Conservation (phyloP, 2,329 filamentous ascomycete genomes). For the Colletotrichum sublineola region DNA sequence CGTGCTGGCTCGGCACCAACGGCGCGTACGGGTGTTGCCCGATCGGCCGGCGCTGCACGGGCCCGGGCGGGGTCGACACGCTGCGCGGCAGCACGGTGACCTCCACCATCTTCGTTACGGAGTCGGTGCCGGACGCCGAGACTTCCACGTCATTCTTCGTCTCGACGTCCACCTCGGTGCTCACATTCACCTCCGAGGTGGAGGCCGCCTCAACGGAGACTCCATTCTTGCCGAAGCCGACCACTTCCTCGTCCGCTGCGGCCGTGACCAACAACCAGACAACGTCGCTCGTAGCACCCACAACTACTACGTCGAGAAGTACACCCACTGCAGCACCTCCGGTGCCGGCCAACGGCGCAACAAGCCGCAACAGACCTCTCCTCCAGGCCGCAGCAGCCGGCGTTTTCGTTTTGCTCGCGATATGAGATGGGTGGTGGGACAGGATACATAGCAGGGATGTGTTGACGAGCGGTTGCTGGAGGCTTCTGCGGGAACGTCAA, state of each 20-base stretch:
- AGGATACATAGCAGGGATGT: background rate
- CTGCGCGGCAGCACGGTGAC: conserved; percentile 16
- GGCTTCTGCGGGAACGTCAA: background rate
- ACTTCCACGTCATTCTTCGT: conserved; percentile 7
- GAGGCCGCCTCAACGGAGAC: background rate
- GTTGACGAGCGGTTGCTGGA: background rate
- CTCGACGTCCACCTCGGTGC: background rate
- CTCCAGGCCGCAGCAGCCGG: conserved; percentile 12
- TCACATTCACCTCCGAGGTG: conserved; percentile 14
- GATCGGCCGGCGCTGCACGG: conserved; percentile 47
- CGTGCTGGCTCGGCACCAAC: conserved; percentile 47
- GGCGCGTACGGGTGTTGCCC: conserved; percentile 50
- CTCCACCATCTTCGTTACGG: conserved; percentile 5
- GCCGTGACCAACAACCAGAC: background rate
- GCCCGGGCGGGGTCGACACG: conserved; percentile 46
- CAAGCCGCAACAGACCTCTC: conserved; percentile 1
- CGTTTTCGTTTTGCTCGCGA: conserved; percentile 6
- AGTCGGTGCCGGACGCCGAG: conserved; percentile 14
- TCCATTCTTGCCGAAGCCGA: background rate
- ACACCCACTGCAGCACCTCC: background rate
- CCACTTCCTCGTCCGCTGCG: background rate
- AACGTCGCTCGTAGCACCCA: background rate
- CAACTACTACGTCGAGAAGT: background rate
- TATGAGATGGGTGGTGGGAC: conserved; percentile 1
- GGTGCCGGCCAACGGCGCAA: conserved; percentile 24